A percentile compares a stretch with the other conserved stretches of the same genome.
Conservation (phyloP, 208 protist species). For the Tritrichomonas foetus region DNA sequence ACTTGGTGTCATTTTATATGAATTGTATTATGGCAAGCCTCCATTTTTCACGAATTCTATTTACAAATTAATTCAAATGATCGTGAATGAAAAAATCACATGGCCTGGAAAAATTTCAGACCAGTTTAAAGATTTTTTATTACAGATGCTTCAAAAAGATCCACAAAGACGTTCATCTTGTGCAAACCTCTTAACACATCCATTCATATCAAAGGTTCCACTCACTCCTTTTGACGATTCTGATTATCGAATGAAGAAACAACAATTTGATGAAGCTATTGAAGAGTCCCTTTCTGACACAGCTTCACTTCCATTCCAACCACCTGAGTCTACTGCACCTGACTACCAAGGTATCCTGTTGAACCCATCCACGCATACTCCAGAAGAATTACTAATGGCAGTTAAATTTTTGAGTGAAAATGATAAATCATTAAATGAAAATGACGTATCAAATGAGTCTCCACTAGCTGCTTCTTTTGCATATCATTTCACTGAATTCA, state of each 20-base stretch:
- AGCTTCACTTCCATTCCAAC: neutral
- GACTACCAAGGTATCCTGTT: neutral
- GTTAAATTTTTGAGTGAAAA: neutral
- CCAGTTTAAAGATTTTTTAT: neutral
- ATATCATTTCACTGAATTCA: neutral
- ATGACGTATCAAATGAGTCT: neutral
- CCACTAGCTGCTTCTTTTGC: neutral
- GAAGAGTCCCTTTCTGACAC: neutral
- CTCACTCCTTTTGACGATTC: neutral
- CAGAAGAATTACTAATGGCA: neutral
- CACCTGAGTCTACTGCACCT: neutral
- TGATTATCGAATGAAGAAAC: neutral
- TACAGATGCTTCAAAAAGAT: neutral
- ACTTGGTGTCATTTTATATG: constrained; percentile 92
- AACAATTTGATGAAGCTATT: neutral
- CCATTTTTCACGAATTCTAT: constrained; percentile 91
- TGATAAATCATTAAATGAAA: neutral
- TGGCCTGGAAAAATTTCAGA: constrained; percentile 8
- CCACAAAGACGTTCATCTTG: neutral
- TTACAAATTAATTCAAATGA: constrained; percentile 83
- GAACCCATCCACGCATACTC: neutral
- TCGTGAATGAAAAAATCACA: constrained; percentile 60
- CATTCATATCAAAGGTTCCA: neutral
- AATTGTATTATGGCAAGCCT: constrained; percentile 83
- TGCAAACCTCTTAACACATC: neutral